These are phyloP conservation scores for Calycina herbarum DNA, from an alignment of 2,329 filamentous ascomycete species.

Conservation along the genomic window DNA sequence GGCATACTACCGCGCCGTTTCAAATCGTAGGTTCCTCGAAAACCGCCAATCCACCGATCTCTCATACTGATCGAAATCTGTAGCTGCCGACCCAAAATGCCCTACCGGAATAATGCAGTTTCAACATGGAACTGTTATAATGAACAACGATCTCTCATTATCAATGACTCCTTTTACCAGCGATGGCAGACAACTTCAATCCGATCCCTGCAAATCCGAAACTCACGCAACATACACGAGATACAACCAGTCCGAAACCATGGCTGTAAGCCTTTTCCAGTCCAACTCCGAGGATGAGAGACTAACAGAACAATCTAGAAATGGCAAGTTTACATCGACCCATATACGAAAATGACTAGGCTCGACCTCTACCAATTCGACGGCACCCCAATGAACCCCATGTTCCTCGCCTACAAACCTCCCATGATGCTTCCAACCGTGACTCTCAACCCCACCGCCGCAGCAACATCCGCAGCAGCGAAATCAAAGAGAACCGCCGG, in stretches of 20 bases:
- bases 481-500: slow-evolving; percentile 39
- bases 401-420: slow-evolving; percentile 63
- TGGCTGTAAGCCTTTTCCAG: slow-evolving; percentile 51
- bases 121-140: slow-evolving; percentile 66
- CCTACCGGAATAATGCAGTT: slow-evolving; percentile 68
- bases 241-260: slow-evolving; percentile 64
- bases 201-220: slow-evolving; percentile 58
- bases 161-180: slow-evolving; percentile 59
- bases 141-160: slow-evolving; percentile 58
- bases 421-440: slow-evolving; percentile 70
- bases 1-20: slow-evolving; percentile 67
- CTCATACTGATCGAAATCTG: slow-evolving; percentile 21
- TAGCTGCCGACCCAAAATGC: slow-evolving; percentile 60
- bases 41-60: not conserved
- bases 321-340: slow-evolving; percentile 50
- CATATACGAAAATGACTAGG: slow-evolving; percentile 60
- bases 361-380: slow-evolving; percentile 65
- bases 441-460: slow-evolving; percentile 58
- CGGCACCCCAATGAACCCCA: slow-evolving; percentile 64
- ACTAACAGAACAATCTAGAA: slow-evolving; percentile 30
- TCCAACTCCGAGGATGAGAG: no score
- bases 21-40: slow-evolving; percentile 57
- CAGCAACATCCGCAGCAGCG: slow-evolving; percentile 37
- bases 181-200: slow-evolving; percentile 67
- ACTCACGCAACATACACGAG: slow-evolving; percentile 58